Base-by-base conservation (phyloP, 768 basidiomycete genomes). In the Rhodotorula toruloides region DNA sequence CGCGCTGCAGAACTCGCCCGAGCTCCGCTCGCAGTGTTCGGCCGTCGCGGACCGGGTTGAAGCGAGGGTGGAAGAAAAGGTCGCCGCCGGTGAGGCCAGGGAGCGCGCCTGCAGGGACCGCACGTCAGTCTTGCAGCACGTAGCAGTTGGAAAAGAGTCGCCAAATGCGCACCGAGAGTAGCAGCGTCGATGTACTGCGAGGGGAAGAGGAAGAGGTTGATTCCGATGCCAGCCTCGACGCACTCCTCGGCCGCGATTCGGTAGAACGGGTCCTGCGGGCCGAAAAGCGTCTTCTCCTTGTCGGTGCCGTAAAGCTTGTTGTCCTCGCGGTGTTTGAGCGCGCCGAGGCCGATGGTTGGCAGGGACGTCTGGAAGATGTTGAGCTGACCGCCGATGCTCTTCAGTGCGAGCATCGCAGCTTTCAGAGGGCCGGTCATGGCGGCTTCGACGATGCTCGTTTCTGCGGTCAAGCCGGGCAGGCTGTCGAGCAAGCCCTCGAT, bases 1-100 rank as follows among this genome's bases (percentile, higher is more conserved):
- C 85, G 32, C 91, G 82, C 4, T 81, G 79, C 37, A 90, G 74
- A 12, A 93, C 75, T 27, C 89, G 82, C 60, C 81, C 81, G 29
- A 98, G 74, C 73, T 97, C 89, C n/a, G 86, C 87, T n/a, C 82
- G 78, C 19, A 99, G 73, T 10, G 84, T 79, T 13, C 79, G 73
- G 13, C 81, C 81, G 75, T 96, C 91, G 54, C 87, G 83, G 12
- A 77, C 76, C 6, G 84, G 82, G 58, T 87, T 83, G 76, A 91
- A 99, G n/a, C 89, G 83, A 14, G 94, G 96, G 74, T 93, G 88
- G 80, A 87, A 94, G 78, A 88, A 93, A 2, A 94, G 73, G 63
- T 92, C 90, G 27, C 96, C 96, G 21, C 96, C 96, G 12, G 90
- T 91, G 17, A 85, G 76, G 0, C 85, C 85, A 1, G 87, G 76